Percentiles rank a stretch among this genome's conserved stretches.
phyloP scores from a whole-genome alignment of 2,329 filamentous ascomycete species.

The Teratosphaeria pseudoeucalypti region DNA sequence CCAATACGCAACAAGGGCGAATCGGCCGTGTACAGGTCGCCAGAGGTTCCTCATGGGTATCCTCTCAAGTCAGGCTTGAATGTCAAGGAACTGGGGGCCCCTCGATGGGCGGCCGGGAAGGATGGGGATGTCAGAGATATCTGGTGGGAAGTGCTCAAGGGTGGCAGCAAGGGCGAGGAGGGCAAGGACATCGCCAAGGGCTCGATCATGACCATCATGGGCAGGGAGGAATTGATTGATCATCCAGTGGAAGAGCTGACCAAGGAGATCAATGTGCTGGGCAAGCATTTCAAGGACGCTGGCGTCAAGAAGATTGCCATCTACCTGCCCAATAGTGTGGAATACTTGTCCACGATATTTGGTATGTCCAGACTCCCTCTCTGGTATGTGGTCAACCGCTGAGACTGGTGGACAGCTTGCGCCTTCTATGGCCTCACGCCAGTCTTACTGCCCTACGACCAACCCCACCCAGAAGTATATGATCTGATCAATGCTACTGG shows the following conservation, averaged over 20 bases:
- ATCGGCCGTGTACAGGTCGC: conserved; percentile 75
- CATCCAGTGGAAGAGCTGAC: conserved; percentile 62
- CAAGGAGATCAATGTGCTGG: conserved; percentile 78
- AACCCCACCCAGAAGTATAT: conserved; percentile 57
- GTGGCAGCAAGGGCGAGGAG: conserved; percentile 48
- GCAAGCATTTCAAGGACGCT: conserved; percentile 57
- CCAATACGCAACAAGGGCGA: conserved; percentile 74
- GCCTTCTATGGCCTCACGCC: conserved; percentile 80
- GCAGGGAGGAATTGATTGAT: conserved; percentile 62
- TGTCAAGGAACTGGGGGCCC: conserved; percentile 68
- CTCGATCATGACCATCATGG: conserved; percentile 68
- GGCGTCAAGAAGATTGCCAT: conserved; percentile 67
- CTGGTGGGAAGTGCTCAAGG: conserved; percentile 57
- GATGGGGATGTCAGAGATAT: conserved; percentile 87
- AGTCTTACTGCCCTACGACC: conserved; percentile 76
- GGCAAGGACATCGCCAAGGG: conserved; percentile 51
- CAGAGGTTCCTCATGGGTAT: conserved; percentile 75
- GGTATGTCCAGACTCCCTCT: conserved; percentile 28
- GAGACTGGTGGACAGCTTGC: conserved; percentile 47
- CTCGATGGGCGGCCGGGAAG: conserved; percentile 72
- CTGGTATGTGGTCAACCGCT: conserved; percentile 6
- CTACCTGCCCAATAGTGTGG: conserved; percentile 86
- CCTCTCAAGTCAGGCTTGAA: conserved; percentile 67
- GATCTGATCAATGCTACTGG: conserved; percentile 62
- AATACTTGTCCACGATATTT: conserved; percentile 73